A percentile compares a stretch with the other conserved stretches of the same genome.
Conservation (phyloP, 768 basidiomycete genomes). For the Calocybe cyanea region DNA sequence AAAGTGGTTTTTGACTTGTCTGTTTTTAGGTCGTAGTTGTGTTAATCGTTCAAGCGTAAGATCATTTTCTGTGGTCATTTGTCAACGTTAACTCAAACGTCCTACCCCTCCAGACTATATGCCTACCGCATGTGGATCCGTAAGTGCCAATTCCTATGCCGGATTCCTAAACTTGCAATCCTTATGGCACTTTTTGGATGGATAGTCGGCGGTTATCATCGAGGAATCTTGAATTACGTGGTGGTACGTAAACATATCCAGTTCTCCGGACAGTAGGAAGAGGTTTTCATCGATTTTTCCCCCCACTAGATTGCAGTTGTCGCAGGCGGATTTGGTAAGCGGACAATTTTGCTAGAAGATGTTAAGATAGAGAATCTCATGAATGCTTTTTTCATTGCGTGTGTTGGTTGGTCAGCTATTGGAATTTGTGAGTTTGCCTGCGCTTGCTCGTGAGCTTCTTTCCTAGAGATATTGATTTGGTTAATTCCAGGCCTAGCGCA, state of each 20-base stretch:
- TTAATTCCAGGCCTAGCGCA: constrained; percentile 28
- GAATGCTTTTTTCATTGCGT: neutral
- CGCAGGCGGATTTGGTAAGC: constrained; percentile 35
- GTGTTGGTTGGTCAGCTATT: constrained; percentile 19
- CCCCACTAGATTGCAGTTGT: constrained; percentile 29
- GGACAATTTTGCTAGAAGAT: neutral
- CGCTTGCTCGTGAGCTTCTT: neutral
- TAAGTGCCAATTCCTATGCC: constrained; percentile 23
- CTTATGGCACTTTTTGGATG: neutral
- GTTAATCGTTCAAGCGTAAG: constrained; percentile 41
- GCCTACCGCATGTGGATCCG: constrained; percentile 44
- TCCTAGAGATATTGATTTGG: neutral
- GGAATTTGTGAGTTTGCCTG: constrained; percentile 25
- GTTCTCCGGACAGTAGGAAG: neutral
- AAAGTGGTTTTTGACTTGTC: too few species aligned
- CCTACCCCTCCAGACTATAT: constrained; percentile 31
- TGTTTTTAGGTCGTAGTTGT: constrained; percentile 34
- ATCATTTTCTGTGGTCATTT: constrained; percentile 3
- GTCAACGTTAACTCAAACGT: neutral
- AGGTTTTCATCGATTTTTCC: too few species aligned
- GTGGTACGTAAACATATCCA: constrained; percentile 22
- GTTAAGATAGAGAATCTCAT: too few species aligned
- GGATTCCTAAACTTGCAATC: neutral
- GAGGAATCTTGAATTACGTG: constrained; percentile 31
- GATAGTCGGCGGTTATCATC: constrained; percentile 35